Evolutionary conservation across 2,329 filamentous ascomycete species (phyloP).

Genomic region (Colletotrichum siamense): DNA sequence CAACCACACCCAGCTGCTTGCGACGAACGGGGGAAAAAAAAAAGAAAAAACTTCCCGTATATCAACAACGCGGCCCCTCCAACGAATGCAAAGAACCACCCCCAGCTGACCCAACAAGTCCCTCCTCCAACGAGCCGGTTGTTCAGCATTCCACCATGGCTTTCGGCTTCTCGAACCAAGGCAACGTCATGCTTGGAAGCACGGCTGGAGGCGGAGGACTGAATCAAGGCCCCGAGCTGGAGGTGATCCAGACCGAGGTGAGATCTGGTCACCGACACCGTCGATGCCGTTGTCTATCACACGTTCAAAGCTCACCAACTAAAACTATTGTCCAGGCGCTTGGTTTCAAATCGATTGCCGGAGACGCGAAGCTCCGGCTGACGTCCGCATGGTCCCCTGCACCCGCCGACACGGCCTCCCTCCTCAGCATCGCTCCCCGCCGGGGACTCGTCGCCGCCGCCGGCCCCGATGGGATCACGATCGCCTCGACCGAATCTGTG

Average conservation of each 20-base stretch:
- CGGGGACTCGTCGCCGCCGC: conserved; percentile 87
- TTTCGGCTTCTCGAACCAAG: conserved; percentile 61
- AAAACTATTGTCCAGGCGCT: conserved; percentile 57
- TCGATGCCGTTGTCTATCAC: conserved; percentile 12
- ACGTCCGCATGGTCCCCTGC: conserved; percentile 79
- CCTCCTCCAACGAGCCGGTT: conserved; percentile 30
- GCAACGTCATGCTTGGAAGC: conserved; percentile 46
- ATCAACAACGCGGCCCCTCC: conserved; percentile 4
- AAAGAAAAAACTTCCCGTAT: not conserved
- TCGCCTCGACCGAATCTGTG: conserved; percentile 79
- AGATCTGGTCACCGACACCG: conserved; percentile 28
- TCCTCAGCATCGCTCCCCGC: conserved; percentile 81
- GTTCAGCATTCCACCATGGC: conserved; percentile 60
- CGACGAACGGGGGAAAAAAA: not conserved
- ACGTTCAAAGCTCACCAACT: conserved; percentile 21
- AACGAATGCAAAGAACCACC: conserved; percentile 26
- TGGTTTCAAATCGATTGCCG: conserved; percentile 80
- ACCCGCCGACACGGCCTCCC: conserved; percentile 78
- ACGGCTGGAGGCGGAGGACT: conserved; percentile 42
- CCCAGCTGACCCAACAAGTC: conserved; percentile 31
- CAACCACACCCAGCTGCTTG: not conserved
- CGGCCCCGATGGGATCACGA: conserved; percentile 77
- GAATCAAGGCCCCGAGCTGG: conserved; percentile 67
- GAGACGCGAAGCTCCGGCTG: conserved; percentile 83
- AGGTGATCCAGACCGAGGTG: conserved; percentile 85